Base-by-base conservation (phyloP, 768 basidiomycete species). In the Roridomyces roridus region DNA sequence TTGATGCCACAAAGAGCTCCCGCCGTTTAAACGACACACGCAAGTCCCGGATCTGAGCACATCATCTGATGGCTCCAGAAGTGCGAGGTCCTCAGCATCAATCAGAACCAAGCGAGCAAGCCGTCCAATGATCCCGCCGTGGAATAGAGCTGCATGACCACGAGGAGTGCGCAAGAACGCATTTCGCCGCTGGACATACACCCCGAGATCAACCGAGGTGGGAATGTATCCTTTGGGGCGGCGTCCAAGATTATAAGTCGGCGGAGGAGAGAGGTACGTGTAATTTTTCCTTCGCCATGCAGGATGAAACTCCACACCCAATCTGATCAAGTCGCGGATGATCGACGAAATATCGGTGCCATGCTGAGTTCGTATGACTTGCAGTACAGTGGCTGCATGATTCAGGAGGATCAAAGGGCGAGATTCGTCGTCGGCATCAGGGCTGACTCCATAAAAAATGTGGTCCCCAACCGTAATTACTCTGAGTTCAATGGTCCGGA, bases 311-410 rank as follows among this genome's bases (percentile, higher is more conserved):
- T 44, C 42, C 29, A 18, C 54, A 17, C 53, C 59, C 24, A 45
- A 23, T 36, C 46, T n/a, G 28, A 45, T 39, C 9, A 60, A 54
- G 23, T 51, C 29, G 23, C 44, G 48, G 34, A 55, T 51, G 48
- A 60, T 24, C 23, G 6, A 20, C 26, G 14, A 34, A 29, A 37
- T 7, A 31, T 37, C 48, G 10, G 42, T 12, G 21, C 6, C 25
- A 28, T 48, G 6, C 42, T 25, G 31, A 37, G 57, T 46, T 29
- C 57, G 37, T 10, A 59, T 17, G 15, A 44, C 39, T 41, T 52
- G 51, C 18, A 59, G 57, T 8, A 46, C 57, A 17, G 57, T 49
- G 26, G 58, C 58, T 21, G 51, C 48, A 42, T 28, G 37, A 28
- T 49, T 42, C 46, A 54, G 31, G 29, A 52, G 17, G 29, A 59